A percentile compares a stretch with the other conserved stretches of the same genome.
Evolutionary conservation across 257 asterid species (phyloP).

Genomic region (Nicotiana obtusifolia): DNA sequence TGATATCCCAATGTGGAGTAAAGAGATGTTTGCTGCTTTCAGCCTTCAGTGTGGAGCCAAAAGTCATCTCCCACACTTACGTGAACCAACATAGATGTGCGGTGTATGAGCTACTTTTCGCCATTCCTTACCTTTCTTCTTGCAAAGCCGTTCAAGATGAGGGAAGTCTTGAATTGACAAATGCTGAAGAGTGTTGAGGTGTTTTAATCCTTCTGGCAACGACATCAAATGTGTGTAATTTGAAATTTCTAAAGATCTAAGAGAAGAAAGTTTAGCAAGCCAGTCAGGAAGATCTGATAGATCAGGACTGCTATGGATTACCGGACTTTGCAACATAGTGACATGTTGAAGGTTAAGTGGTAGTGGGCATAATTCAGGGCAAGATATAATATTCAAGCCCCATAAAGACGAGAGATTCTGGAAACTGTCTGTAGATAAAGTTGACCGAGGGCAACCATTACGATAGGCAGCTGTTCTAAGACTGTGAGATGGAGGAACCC

Average conservation of each 20-base stretch:
- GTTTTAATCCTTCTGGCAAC: conserved; percentile 21
- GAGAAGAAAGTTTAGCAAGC: conserved; percentile 17
- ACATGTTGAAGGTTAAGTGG: conserved; percentile 18
- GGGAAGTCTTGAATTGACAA: conserved; percentile 28
- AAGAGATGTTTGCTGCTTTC: not conserved
- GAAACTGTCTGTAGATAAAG: conserved; percentile 11
- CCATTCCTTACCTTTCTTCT: conserved; percentile 23
- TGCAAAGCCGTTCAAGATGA: conserved; percentile 19
- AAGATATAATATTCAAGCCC: conserved; percentile 19
- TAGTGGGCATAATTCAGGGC: conserved; percentile 15
- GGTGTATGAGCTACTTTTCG: conserved; percentile 21
- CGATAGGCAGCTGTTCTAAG: conserved; percentile 24
- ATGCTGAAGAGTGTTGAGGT: conserved; percentile 19
- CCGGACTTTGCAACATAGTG: conserved; percentile 18
- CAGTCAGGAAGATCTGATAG: conserved; percentile 24
- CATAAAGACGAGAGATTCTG: conserved; percentile 7
- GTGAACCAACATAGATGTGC: conserved; percentile 9
- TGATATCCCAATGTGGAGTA: not conserved
- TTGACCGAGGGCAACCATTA: conserved; percentile 17
- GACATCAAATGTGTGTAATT: conserved; percentile 14
- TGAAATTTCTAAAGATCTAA: conserved; percentile 26
- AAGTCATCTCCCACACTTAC: not conserved
- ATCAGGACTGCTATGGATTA: conserved; percentile 17
- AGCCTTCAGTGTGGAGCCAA: not conserved
- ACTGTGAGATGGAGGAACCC: conserved; percentile 20